Conservation (phyloP, 2,329 filamentous ascomycete genomes). For the Colletotrichum destructivum region DNA sequence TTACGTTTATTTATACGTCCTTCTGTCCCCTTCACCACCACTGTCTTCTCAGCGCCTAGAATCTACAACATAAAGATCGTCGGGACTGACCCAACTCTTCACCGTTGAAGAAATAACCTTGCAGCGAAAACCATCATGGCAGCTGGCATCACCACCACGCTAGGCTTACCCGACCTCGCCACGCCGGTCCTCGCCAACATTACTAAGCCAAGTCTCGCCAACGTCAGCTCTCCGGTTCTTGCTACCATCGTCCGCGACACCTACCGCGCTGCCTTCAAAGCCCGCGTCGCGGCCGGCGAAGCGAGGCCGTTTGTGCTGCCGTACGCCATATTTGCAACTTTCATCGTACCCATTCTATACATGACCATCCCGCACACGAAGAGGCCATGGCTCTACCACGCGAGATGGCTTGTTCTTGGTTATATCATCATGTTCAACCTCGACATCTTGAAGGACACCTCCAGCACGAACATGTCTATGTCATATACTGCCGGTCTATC, state of each 20-base stretch:
- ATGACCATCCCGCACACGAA: constrained; percentile 69
- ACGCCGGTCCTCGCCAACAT: constrained; percentile 27
- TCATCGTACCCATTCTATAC: constrained; percentile 68
- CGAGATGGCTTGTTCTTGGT: constrained; percentile 65
- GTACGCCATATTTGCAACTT: constrained; percentile 62
- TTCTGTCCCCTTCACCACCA: neutral
- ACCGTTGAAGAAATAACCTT: neutral
- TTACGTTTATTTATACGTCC: constrained; percentile 33
- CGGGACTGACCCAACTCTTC: neutral
- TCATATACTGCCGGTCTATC: constrained; percentile 67
- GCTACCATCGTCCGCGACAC: constrained; percentile 44
- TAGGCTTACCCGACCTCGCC: constrained; percentile 31
- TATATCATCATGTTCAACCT: constrained; percentile 60
- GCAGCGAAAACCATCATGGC: constrained; percentile 16
- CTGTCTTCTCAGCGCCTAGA: neutral
- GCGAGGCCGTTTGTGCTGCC: constrained; percentile 67
- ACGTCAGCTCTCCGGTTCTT: constrained; percentile 40
- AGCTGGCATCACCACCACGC: constrained; percentile 23
- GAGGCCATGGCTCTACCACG: constrained; percentile 65
- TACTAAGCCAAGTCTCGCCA: constrained; percentile 26
- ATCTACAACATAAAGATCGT: neutral
- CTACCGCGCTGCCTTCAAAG: constrained; percentile 56
- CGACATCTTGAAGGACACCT: constrained; percentile 57
- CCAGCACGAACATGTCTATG: constrained; percentile 66
- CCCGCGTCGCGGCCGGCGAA: constrained; percentile 55